Evolutionary conservation across 2,329 filamentous ascomycete species (phyloP).

Genomic region (Sporothrix phasma): DNA sequence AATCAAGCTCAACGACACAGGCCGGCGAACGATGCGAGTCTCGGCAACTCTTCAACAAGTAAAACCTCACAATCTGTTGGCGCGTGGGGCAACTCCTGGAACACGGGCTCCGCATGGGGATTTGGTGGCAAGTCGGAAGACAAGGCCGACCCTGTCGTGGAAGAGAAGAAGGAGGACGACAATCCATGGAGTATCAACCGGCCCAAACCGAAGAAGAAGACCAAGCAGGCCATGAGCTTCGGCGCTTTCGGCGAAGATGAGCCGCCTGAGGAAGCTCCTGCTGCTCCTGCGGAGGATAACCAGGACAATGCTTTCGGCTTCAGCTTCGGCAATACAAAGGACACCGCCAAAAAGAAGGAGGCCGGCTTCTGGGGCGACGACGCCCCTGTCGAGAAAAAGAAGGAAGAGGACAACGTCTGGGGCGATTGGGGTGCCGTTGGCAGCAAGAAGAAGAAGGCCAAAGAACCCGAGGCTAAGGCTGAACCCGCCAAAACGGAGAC

Average conservation of each 20-base stretch:
- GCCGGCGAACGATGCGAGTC: slow-evolving; percentile 42
- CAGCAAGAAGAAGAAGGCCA: slow-evolving; percentile 34
- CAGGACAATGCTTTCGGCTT: slow-evolving; percentile 26
- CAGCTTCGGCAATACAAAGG: slow-evolving; percentile 32
- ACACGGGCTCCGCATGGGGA: slow-evolving; percentile 33
- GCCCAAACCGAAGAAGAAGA: slow-evolving; percentile 44
- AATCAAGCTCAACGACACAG: slow-evolving; percentile 52
- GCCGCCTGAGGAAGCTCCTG: slow-evolving; percentile 23
- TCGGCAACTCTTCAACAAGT: slow-evolving; percentile 20
- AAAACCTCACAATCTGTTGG: slow-evolving; percentile 39
- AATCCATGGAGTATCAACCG: slow-evolving; percentile 42
- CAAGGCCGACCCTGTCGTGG: slow-evolving; percentile 22
- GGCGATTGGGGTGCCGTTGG: slow-evolving; percentile 30
- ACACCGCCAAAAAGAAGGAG: slow-evolving; percentile 37
- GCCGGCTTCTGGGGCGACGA: slow-evolving; percentile 29
- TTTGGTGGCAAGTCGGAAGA: slow-evolving; percentile 24
- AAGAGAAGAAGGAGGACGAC: slow-evolving; percentile 33
- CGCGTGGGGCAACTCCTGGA: slow-evolving; percentile 52
- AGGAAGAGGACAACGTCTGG: slow-evolving; percentile 25
- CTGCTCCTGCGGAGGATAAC: slow-evolving; percentile 24
- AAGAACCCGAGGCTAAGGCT: slow-evolving; percentile 21
- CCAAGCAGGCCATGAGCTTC: slow-evolving; percentile 37
- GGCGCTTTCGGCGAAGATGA: slow-evolving; percentile 35
- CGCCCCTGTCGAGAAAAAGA: slow-evolving; percentile 26
- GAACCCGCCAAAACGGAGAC: slow-evolving; percentile 17